phyloP scores from a whole-genome alignment of 495 filamentous ascomycete genomes.

The Lasiosphaeria miniovina region DNA sequence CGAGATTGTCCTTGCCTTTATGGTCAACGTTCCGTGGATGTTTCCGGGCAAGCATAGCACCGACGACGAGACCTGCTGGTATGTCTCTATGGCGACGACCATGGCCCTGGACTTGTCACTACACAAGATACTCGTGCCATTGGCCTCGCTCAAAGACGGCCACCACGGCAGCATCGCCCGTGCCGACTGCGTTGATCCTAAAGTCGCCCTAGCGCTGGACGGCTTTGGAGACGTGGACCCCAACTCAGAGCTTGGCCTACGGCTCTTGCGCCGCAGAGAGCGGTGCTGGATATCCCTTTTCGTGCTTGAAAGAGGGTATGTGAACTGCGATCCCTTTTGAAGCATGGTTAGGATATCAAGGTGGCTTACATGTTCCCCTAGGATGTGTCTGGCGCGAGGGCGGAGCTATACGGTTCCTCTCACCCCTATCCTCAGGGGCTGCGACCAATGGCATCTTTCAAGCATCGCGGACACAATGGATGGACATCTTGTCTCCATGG shows the following conservation, averaged over 20 bases:
- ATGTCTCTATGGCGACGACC: constrained; percentile 64
- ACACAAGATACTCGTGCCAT: constrained; percentile 63
- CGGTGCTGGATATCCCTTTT: constrained; percentile 69
- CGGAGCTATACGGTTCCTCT: constrained; percentile 64
- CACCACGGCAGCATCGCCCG: constrained; percentile 50
- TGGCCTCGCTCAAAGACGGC: constrained; percentile 48
- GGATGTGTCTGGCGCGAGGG: constrained; percentile 66
- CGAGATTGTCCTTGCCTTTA: constrained; percentile 70
- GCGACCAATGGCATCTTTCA: constrained; percentile 64
- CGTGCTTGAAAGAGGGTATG: constrained; percentile 67
- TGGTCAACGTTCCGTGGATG: constrained; percentile 80
- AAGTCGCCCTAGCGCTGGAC: constrained; percentile 62
- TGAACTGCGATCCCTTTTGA: background rate
- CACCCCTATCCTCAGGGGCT: constrained; percentile 61
- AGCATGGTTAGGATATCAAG: constrained; percentile 5
- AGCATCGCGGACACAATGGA: constrained; percentile 63
- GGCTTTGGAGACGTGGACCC: constrained; percentile 63
- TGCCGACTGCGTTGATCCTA: constrained; percentile 64
- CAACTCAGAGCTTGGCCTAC: constrained; percentile 54
- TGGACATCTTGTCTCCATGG: constrained; percentile 65
- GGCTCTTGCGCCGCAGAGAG: constrained; percentile 62
- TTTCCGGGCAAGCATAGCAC: constrained; percentile 61
- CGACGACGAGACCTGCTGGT: constrained; percentile 70
- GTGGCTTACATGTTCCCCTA: constrained; percentile 17
- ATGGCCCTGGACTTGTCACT: constrained; percentile 67